Evolutionary conservation across 2,329 filamentous ascomycete species (phyloP), one percentile per base, ranked within the genome.

Genomic region (Botrytis sinoallii): DNA sequence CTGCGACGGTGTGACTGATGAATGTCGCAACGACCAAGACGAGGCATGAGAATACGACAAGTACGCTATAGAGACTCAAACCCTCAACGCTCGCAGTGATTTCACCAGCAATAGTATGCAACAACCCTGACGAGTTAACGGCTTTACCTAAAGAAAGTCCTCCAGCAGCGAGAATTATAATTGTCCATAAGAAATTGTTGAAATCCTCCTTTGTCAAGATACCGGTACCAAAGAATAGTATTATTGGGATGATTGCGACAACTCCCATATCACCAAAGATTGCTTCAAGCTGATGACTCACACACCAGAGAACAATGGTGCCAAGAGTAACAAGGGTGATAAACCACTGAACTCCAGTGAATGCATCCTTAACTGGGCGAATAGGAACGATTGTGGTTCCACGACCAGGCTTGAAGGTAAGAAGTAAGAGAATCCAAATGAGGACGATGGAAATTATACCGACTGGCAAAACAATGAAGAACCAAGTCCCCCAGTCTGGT

Each of bases 171-270:
- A 99, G 91, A 80, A 99, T 98, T 83, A 99, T 98, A 83, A 99
- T 99, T 32, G 97, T 99, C 96, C 96, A 99, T 57, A 98, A 92
- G 83, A 99, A 99, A 83, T 99, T 99, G 86, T 99, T 99, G 82
- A 99, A 99, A 84, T 99, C 96, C 83, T 98, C 96, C 84, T 98
- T 99, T 67, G 95, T 98, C 46, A 99, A 86, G 77, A 98, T 95
- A 18, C 96, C 96, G 2, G 94, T 95, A 72, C 96, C 96, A 79
- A 99, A 99, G 87, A 99, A 99, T 60, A 98, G 86, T 4, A 97
- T 92, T 70, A 99, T 92, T 9, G 96, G 96, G 75, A 99, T 94
- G 81, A 99, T 97, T 74, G 96, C 97, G 60, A 99, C 93, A 71
- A 99, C 95, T 71, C 96, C 96, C 96, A 99, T 99, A 81, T 99